Evolutionary conservation across 129 eudicot genomes (phyloP).

Genomic region (Solidago caesia): DNA sequence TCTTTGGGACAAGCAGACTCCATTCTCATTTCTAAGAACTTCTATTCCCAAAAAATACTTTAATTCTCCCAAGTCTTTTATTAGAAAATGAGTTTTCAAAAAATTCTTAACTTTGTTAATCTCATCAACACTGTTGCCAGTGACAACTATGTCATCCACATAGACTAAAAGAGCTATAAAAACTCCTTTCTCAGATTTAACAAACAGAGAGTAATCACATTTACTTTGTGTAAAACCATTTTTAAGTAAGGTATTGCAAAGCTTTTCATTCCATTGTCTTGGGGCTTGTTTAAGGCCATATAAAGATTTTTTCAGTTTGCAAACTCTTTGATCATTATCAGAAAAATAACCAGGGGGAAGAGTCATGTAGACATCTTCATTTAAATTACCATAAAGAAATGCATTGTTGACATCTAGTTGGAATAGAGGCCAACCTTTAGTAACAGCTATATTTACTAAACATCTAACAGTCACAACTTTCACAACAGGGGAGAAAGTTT

Average conservation of each 20-base stretch:
- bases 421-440: neutral
- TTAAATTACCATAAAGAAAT: neutral
- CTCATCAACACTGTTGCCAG: neutral
- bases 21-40: neutral
- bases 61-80: neutral
- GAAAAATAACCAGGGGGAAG: neutral
- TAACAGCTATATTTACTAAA: neutral
- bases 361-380: neutral
- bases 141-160: neutral
- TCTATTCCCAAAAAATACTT: neutral
- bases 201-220: neutral
- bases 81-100: neutral
- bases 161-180: too few species aligned
- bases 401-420: neutral
- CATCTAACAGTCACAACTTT: neutral
- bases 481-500: neutral
- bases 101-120: too few species aligned
- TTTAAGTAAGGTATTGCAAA: too few species aligned
- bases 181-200: too few species aligned
- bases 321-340: neutral
- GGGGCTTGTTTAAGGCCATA: neutral
- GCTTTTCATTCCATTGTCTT: neutral
- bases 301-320: neutral
- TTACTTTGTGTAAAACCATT: neutral
- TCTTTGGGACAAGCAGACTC: neutral